Evolutionary conservation across 73 alveolate genomes (phyloP).

Genomic region (Paramecium biaurelia): DNA sequence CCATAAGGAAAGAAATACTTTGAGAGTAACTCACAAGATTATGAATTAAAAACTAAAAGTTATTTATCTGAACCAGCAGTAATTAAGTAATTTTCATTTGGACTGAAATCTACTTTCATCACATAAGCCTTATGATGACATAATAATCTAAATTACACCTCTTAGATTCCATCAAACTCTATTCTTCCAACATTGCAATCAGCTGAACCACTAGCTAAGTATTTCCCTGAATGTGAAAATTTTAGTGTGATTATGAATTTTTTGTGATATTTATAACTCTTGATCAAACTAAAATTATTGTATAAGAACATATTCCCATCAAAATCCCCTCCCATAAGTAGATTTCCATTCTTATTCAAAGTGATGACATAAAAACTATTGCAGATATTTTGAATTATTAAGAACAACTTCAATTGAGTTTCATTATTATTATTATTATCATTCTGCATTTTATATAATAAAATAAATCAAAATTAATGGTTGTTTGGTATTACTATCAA

Average conservation of each 20-base stretch:
- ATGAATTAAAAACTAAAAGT: not conserved
- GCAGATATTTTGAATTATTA: not conserved
- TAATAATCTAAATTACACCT: not conserved
- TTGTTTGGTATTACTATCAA: not conserved
- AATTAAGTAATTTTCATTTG: not conserved
- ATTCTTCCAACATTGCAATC: not conserved
- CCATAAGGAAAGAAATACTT: not conserved
- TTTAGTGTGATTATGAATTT: not conserved
- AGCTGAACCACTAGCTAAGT: constrained; percentile 19
- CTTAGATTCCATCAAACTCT: not conserved
- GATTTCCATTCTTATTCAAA: not conserved
- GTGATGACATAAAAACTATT: constrained; percentile 1
- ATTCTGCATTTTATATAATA: not conserved
- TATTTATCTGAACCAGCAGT: not conserved
- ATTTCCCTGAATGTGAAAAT: not conserved
- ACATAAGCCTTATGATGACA: not conserved
- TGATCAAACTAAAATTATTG: not conserved
- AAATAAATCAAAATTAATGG: not conserved
- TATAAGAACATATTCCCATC: not conserved
- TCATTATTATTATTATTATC: not conserved
- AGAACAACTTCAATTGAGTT: not conserved
- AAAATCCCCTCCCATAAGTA: not conserved
- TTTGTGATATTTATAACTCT: not conserved
- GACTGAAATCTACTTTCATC: constrained; percentile 8
- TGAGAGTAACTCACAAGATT: not conserved